phyloP scores from a whole-genome alignment of 2,329 filamentous ascomycete species.

The Calcarisporium arbuscula region DNA sequence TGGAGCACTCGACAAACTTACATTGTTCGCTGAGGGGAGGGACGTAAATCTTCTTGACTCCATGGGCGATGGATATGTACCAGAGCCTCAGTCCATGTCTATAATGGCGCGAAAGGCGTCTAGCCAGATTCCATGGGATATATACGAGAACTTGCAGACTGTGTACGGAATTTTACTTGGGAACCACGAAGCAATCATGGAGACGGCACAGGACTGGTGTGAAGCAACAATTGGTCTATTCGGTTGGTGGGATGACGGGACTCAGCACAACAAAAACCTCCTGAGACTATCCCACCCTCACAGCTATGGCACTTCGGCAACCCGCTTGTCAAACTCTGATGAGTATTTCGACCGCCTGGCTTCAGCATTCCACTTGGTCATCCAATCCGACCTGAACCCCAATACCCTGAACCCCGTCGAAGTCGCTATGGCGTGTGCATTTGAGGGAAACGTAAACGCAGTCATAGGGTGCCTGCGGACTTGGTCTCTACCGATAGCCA shows the following conservation, averaged over 20 bases:
- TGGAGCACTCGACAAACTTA: constrained; percentile 62
- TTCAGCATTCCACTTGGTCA: constrained; percentile 62
- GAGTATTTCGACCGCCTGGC: constrained; percentile 70
- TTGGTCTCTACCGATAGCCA: constrained; percentile 76
- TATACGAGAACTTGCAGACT: constrained; percentile 78
- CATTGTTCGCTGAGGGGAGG: constrained; percentile 71
- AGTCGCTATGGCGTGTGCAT: constrained; percentile 72
- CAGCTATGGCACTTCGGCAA: constrained; percentile 24
- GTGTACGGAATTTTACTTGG: constrained; percentile 79
- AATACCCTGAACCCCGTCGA: constrained; percentile 72
- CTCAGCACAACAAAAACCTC: constrained; percentile 36
- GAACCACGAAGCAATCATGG: constrained; percentile 66
- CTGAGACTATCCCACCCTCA: constrained; percentile 35
- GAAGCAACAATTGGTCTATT: constrained; percentile 80
- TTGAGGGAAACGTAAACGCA: constrained; percentile 76
- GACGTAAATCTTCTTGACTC: constrained; percentile 36
- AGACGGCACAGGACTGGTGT: constrained; percentile 81
- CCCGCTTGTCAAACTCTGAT: constrained; percentile 47
- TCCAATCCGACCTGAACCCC: constrained; percentile 66
- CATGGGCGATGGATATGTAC: constrained; percentile 25
- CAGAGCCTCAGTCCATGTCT: constrained; percentile 47
- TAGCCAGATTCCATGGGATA: constrained; percentile 80
- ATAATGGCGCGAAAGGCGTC: constrained; percentile 71
- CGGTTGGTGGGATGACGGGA: constrained; percentile 88
- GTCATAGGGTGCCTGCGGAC: constrained; percentile 66